These are phyloP conservation scores for Priceomyces fermenticarens DNA, from an alignment of 805 yeast genomes.

Conservation along the genomic window DNA sequence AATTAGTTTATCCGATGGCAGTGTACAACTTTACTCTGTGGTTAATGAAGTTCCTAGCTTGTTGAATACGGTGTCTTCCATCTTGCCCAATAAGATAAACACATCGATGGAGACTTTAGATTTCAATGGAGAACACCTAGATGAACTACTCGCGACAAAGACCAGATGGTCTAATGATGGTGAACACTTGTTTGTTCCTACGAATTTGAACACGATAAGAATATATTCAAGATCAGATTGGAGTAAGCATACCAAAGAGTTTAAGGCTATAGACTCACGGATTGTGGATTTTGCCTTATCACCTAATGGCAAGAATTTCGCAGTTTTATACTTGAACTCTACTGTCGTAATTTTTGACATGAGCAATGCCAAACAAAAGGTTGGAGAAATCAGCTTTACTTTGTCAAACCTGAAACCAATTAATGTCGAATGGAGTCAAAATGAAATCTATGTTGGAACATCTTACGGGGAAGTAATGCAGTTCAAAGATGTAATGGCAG, in stretches of 20 bases:
- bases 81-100: slow-evolving; percentile 36
- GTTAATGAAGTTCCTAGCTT: slow-evolving; percentile 54
- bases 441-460: slow-evolving; percentile 39
- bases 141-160: slow-evolving; percentile 48
- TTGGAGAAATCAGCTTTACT: slow-evolving; percentile 11
- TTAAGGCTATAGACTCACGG: slow-evolving; percentile 12
- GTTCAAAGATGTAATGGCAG: slow-evolving; percentile 1
- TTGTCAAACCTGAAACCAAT: slow-evolving; percentile 26
- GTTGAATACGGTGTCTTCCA: slow-evolving; percentile 41
- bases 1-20: slow-evolving; percentile 59
- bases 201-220: slow-evolving; percentile 45
- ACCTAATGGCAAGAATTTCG: slow-evolving; percentile 58
- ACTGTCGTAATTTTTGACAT: slow-evolving; percentile 57
- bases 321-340: slow-evolving; percentile 54
- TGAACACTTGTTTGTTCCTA: slow-evolving; percentile 64
- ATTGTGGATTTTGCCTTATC: slow-evolving; percentile 58
- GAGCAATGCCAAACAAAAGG: slow-evolving; percentile 23
- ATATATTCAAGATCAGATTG: slow-evolving; percentile 42
- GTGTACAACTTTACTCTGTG: slow-evolving; percentile 51
- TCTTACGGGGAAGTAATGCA: slow-evolving; percentile 29
- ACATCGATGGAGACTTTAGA: slow-evolving; percentile 34
- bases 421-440: slow-evolving; percentile 26
- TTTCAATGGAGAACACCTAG: slow-evolving; percentile 40
- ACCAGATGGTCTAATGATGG: slow-evolving; percentile 75
- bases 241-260: slow-evolving; percentile 12